A percentile compares a stretch with the other conserved stretches of the same genome.
Conservation (phyloP, 2,329 filamentous ascomycete species). For the Cephalotrichum gorgonifer region DNA sequence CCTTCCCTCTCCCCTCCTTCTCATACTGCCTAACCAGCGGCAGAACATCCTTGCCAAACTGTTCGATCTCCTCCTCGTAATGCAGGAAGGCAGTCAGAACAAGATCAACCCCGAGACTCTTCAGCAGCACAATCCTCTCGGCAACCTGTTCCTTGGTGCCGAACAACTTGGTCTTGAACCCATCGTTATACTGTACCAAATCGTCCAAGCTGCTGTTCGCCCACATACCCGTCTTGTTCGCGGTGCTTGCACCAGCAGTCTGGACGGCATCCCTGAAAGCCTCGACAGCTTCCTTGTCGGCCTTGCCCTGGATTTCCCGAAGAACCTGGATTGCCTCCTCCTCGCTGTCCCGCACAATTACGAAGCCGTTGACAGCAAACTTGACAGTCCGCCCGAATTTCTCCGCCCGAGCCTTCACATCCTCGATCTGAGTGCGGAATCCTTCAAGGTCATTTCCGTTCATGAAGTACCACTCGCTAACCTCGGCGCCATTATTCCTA, state of each 20-base stretch:
- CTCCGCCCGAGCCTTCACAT: conserved; percentile 33
- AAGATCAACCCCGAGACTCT: neutral
- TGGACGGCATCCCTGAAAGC: conserved; percentile 37
- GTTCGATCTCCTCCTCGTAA: conserved; percentile 37
- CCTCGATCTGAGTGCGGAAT: conserved; percentile 36
- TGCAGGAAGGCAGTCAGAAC: conserved; percentile 30
- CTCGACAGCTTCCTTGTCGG: conserved; percentile 36
- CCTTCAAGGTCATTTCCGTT: conserved; percentile 45
- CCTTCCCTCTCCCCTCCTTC: neutral
- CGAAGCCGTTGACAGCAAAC: conserved; percentile 40
- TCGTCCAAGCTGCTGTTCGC: conserved; percentile 39
- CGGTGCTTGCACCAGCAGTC: conserved; percentile 35
- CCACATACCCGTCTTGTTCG: conserved; percentile 42
- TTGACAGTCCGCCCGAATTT: conserved; percentile 25
- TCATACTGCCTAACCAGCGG: neutral
- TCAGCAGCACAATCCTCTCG: conserved; percentile 27
- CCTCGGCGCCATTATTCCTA: conserved; percentile 34
- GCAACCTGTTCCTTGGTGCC: conserved; percentile 40
- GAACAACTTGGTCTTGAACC: conserved; percentile 44
- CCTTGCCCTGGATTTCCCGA: conserved; percentile 41
- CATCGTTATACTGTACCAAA: conserved; percentile 43
- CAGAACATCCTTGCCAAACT: neutral
- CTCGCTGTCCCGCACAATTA: conserved; percentile 37
- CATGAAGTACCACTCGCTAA: conserved; percentile 43
- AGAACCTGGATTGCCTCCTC: conserved; percentile 37